Conservation (phyloP, 495 filamentous ascomycete species). For the Bathelium albidoporum region DNA sequence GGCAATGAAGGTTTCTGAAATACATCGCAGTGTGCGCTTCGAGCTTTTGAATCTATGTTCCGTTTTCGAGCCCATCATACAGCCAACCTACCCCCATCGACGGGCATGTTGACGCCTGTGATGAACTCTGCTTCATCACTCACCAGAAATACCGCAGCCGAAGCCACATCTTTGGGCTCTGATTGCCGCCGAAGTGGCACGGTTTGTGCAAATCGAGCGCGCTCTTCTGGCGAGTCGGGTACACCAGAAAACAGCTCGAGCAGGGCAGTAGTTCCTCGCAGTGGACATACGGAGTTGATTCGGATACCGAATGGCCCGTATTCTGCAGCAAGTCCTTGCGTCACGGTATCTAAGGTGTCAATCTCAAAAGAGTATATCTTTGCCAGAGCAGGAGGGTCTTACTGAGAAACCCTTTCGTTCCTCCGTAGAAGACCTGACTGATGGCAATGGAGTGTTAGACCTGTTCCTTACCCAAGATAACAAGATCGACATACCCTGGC, state of each 20-base stretch:
- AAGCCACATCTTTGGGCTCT: constrained; percentile 55
- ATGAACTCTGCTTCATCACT: constrained; percentile 60
- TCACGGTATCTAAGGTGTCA: constrained; percentile 32
- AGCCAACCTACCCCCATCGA: constrained; percentile 43
- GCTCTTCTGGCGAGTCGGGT: constrained; percentile 55
- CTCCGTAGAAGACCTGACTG: constrained; percentile 3
- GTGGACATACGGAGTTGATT: constrained; percentile 53
- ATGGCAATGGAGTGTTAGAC: background rate
- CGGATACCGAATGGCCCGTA: constrained; percentile 56
- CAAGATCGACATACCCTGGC: constrained; percentile 32
- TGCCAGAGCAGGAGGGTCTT: background rate
- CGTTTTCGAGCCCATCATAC: too few relatives aligned
- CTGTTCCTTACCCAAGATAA: background rate
- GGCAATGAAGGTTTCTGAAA: too few relatives aligned
- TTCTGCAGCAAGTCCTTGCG: constrained; percentile 58
- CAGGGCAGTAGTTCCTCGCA: constrained; percentile 55
- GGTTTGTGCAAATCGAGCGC: constrained; percentile 51
- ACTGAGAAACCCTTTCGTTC: constrained; percentile 1
- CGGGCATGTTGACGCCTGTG: constrained; percentile 54
- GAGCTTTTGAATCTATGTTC: too few relatives aligned
- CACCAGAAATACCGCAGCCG: constrained; percentile 55
- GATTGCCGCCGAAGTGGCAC: constrained; percentile 55
- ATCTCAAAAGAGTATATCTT: background rate
- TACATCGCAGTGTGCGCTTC: too few relatives aligned
- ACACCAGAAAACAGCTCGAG: constrained; percentile 57